Evolutionary conservation across 441 rosid genomes (phyloP), one percentile per base, ranked within the genome.

Genomic region (Omphalea diandra): DNA sequence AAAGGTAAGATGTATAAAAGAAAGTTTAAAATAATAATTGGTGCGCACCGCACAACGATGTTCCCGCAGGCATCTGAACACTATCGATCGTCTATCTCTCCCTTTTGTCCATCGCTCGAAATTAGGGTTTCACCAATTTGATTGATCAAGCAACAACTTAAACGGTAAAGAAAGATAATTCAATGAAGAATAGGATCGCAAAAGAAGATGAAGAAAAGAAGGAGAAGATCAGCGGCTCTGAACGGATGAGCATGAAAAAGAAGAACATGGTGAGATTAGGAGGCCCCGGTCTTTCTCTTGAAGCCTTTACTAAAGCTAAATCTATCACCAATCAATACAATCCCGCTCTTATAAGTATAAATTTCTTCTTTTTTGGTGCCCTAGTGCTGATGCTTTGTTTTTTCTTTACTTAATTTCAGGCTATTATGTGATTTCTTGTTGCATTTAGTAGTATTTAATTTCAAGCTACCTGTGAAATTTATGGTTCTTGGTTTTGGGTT

Each of bases 271-370:
- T 66, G 84, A 85, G 94, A 69, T 77, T 94, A 64, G 93, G 97
- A 70, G 97, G 97, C 63, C 74, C 77, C 33, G 94, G 94, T 62
- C 97, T 92, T 75, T 94, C 97, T 3, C 97, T 94, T 36, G 86
- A 87, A 70, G 87, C 94, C 4, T 94, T 90, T 61, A 91, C 93
- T 22, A 91, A 86, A 70, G 78, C 87, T 46, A 92, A 89, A 79
- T 87, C 94, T 11, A 77, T 67, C 22, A 77, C 59, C 73, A 79
- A 67, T 32, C 74, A 73, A 67, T 86, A 89, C 81, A 94, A 90
- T 60, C 97, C 97, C 29, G 84, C 89, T 66, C 43, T 88, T 46
- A 81, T 87, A 70, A 89, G 97, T 94, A 83, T 20, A 7, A n/a
- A 14, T 0, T 10, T 54, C 55, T 65, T 49, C n/a, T 53, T 29